These are phyloP conservation scores for Thalassiosira mediterranea DNA, from an alignment of 352 stramenopile species.

Conservation along the genomic window DNA sequence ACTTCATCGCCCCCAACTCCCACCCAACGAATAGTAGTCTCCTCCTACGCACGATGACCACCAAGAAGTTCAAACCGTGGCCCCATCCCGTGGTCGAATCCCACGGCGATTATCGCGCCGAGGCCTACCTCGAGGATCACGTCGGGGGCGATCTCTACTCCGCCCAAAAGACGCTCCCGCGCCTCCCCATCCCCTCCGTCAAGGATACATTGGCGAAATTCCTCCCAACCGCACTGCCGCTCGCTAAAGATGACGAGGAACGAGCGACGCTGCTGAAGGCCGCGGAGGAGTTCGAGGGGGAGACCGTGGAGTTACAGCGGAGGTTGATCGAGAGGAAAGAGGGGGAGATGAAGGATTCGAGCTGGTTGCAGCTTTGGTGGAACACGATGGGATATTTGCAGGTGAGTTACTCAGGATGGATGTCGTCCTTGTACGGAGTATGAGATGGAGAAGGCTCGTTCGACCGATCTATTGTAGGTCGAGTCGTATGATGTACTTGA, in stretches of 20 bases:
- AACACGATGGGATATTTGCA: conserved; percentile 96
- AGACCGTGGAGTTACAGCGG: conserved; percentile 89
- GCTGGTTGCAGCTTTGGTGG: conserved; percentile 92
- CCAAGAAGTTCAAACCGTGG: conserved; percentile 46
- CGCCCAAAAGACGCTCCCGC: conserved; percentile 89
- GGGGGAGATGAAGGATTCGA: conserved; percentile 73
- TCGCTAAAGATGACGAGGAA: conserved; percentile 89
- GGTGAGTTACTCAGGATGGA: conserved; percentile 44
- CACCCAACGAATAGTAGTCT: not conserved
- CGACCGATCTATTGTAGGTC: too few species aligned
- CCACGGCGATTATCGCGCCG: conserved; percentile 55
- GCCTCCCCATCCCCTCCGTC: conserved; percentile 90
- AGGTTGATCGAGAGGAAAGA: conserved; percentile 67
- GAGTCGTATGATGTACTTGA: too few species aligned
- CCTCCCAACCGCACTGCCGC: conserved; percentile 90
- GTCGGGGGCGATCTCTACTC: conserved; percentile 80
- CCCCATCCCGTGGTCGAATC: conserved; percentile 54
- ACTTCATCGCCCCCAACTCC: conserved; percentile 2
- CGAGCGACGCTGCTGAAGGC: conserved; percentile 87
- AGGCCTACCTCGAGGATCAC: conserved; percentile 59
- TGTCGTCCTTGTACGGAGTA: too few species aligned
- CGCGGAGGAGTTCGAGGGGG: conserved; percentile 87
- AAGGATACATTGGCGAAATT: conserved; percentile 90
- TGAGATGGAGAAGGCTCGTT: too few species aligned
- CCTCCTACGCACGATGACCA: conserved; percentile 32